Conservation (phyloP, 495 filamentous ascomycete genomes). For the Aspergillus leporis region DNA sequence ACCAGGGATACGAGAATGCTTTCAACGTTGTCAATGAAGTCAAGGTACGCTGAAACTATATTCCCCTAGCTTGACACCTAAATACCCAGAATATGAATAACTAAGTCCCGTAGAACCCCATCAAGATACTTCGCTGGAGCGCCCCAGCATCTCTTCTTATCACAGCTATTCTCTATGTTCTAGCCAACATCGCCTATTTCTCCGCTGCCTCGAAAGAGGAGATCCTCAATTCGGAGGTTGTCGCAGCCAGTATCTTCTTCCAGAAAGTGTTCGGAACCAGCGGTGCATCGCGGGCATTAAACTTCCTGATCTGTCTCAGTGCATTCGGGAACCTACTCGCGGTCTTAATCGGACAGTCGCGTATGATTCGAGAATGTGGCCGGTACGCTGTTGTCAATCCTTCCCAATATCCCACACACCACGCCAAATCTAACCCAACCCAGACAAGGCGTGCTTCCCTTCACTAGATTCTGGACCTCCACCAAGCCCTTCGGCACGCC, state of each 20-base stretch:
- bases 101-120: conserved; percentile 44
- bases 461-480: conserved; percentile 61
- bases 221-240: conserved; percentile 51
- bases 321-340: conserved; percentile 65
- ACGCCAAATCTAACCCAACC: background rate
- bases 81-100: background rate
- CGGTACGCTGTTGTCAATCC: conserved; percentile 22
- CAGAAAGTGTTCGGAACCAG: conserved; percentile 56
- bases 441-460: conserved; percentile 68
- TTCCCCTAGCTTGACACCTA: too few relatives aligned
- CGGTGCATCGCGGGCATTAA: conserved; percentile 52
- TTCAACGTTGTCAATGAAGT: conserved; percentile 69
- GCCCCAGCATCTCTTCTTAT: conserved; percentile 50
- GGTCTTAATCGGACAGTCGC: conserved; percentile 57
- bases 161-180: conserved; percentile 56
- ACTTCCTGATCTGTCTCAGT: conserved; percentile 60
- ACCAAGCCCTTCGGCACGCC: conserved; percentile 65
- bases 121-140: conserved; percentile 56
- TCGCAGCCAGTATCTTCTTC: conserved; percentile 61
- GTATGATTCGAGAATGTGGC: conserved; percentile 62
- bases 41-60: conserved; percentile 36
- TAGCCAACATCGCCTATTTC: conserved; percentile 65
- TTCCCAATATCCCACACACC: background rate
- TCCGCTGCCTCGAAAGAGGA: conserved; percentile 56
- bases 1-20: conserved; percentile 60